phyloP scores from a whole-genome alignment of 2,329 filamentous ascomycete species.

The Pseudopyricularia javanii region DNA sequence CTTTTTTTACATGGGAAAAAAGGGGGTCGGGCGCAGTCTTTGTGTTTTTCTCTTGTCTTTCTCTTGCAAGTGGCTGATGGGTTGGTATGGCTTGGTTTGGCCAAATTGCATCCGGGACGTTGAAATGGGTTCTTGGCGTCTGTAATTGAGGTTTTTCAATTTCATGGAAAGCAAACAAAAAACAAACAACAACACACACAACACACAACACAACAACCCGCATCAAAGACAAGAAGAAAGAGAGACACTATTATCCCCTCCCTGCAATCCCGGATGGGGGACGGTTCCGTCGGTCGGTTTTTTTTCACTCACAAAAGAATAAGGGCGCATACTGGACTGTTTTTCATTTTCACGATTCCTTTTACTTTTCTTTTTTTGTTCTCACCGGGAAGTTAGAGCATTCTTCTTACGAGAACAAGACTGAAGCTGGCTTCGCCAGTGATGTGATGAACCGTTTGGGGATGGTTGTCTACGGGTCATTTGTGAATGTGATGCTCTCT shows the following conservation, averaged over 20 bases:
- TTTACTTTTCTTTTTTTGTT: too few species aligned
- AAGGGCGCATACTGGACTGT: not conserved
- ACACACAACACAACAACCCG: not conserved
- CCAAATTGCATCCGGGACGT: constrained; percentile 57
- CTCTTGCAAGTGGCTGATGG: constrained; percentile 15
- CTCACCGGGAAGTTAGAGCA: not conserved
- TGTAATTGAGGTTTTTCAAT: constrained; percentile 44
- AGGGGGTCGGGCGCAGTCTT: constrained; percentile 1
- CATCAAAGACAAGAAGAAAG: not conserved
- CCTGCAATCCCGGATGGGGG: not conserved
- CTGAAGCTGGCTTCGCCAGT: not conserved
- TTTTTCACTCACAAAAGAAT: too few species aligned
- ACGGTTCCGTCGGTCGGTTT: not conserved
- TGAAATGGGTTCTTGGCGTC: constrained; percentile 51
- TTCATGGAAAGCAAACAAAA: constrained; percentile 40
- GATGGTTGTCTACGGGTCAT: not conserved
- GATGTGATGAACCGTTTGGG: not conserved
- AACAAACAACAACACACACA: constrained; percentile 21
- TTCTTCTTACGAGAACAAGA: not conserved
- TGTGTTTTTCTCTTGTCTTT: not conserved
- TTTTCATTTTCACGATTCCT: not conserved
- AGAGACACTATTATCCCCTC: not conserved
- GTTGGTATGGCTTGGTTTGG: constrained; percentile 42
- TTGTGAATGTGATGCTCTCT: too few species aligned
- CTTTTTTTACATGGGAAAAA: not conserved